Percentiles rank a stretch among this genome's conserved stretches.
Evolutionary conservation across 495 filamentous ascomycete genomes (phyloP).

Genomic region (Lepidopterella palustris): DNA sequence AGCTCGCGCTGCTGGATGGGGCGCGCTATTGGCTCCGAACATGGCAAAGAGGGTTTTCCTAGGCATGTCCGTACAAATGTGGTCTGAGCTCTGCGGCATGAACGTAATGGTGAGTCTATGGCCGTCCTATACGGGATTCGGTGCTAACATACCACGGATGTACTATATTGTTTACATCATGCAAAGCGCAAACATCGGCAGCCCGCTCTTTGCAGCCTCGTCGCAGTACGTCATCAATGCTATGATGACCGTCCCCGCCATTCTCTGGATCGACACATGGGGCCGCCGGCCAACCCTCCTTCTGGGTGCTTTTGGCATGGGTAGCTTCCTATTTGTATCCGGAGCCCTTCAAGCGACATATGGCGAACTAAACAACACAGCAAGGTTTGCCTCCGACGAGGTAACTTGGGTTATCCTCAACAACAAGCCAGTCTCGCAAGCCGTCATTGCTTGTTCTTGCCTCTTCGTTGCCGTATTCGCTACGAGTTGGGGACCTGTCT

Average conservation of each 20-base stretch:
- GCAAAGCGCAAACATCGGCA: slow-evolving; percentile 53
- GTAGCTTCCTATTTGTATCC: slow-evolving; percentile 9
- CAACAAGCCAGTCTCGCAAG: slow-evolving; percentile 33
- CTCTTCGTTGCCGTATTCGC: slow-evolving; percentile 56
- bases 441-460: slow-evolving; percentile 55
- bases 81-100: slow-evolving; percentile 64
- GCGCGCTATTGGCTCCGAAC: slow-evolving; percentile 50
- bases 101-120: slow-evolving; percentile 37
- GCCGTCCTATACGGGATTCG: not conserved
- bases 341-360: slow-evolving; percentile 12
- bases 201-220: slow-evolving; percentile 58
- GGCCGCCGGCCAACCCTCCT: slow-evolving; percentile 20
- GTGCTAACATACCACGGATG: slow-evolving; percentile 6
- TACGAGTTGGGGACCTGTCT: slow-evolving; percentile 49
- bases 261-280: slow-evolving; percentile 34
- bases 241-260: slow-evolving; percentile 52
- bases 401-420: slow-evolving; percentile 6
- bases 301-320: slow-evolving; percentile 18
- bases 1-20: slow-evolving; percentile 47
- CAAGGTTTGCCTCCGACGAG: not conserved
- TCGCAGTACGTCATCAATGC: slow-evolving; percentile 74
- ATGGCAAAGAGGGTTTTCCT: slow-evolving; percentile 61
- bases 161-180: slow-evolving; percentile 71
- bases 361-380: slow-evolving; percentile 10
- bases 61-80: slow-evolving; percentile 68